Evolutionary conservation across 805 yeast genomes (phyloP).

Genomic region (Kodamaea laetipori): DNA sequence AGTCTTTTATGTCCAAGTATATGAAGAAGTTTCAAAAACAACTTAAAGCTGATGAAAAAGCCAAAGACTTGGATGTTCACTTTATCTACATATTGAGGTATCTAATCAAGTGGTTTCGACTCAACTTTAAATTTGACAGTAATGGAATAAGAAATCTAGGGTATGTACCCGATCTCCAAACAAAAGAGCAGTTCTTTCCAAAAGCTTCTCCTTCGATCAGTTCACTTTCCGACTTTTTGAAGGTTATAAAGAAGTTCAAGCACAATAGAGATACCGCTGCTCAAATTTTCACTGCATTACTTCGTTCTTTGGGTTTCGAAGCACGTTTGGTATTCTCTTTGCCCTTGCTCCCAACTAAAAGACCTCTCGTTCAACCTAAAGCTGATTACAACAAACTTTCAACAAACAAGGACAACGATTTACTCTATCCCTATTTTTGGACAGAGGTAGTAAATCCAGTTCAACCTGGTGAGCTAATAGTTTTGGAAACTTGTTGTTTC

Average conservation of each 20-base stretch:
- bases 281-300: conserved; percentile 32
- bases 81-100: conserved; percentile 34
- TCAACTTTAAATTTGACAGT: conserved; percentile 30
- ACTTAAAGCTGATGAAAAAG: background rate
- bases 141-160: conserved; percentile 36
- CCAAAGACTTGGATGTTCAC: conserved; percentile 17
- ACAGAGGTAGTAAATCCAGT: conserved; percentile 37
- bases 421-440: conserved; percentile 40
- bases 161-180: conserved; percentile 20
- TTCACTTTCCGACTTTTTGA: conserved; percentile 12
- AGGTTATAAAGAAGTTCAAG: conserved; percentile 23
- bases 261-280: conserved; percentile 39
- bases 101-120: conserved; percentile 35
- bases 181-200: conserved; percentile 23
- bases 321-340: conserved; percentile 34
- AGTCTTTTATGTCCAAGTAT: conserved; percentile 17
- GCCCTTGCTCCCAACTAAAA: conserved; percentile 24
- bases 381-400: conserved; percentile 21
- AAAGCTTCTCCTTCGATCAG: conserved; percentile 19
- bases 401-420: conserved; percentile 32
- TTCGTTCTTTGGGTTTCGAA: conserved; percentile 32
- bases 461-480: conserved; percentile 24
- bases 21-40: conserved; percentile 21
- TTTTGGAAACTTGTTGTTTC: conserved; percentile 33
- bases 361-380: conserved; percentile 25